A percentile compares a stretch with the other conserved stretches of the same genome.
Conservation (phyloP, 192 early-diverging fungal genomes). For the Mortierella antarctica region DNA sequence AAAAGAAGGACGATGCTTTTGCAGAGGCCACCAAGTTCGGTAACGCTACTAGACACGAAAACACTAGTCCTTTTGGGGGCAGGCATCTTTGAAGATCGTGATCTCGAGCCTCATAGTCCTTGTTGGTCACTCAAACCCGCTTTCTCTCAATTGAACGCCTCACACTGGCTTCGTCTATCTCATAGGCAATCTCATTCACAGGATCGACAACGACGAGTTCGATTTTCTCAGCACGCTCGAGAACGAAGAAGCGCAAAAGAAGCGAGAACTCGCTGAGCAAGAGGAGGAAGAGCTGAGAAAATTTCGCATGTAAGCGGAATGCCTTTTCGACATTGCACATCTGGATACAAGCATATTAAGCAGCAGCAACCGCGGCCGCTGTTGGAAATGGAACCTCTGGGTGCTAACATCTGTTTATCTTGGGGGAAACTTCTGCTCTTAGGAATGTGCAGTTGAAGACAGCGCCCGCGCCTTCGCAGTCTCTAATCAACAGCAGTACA, state of each 20-base stretch:
- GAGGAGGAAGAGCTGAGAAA: conserved; percentile 59
- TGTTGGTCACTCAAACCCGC: no score
- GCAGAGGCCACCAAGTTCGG: conserved; percentile 68
- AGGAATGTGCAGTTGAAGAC: conserved; percentile 26
- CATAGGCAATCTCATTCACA: conserved; percentile 70
- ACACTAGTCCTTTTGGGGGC: no score
- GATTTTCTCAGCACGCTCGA: conserved; percentile 73
- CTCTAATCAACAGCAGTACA: background rate
- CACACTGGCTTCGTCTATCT: background rate
- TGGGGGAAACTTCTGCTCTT: background rate
- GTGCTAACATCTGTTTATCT: background rate
- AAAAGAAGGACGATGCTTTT: conserved; percentile 70
- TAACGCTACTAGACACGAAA: conserved; percentile 2
- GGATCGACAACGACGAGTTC: conserved; percentile 74
- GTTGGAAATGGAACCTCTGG: background rate
- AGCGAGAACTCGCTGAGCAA: conserved; percentile 52
- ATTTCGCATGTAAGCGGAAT: conserved; percentile 59
- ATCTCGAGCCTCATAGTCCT: no score
- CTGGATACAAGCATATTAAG: background rate
- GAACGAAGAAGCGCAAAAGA: conserved; percentile 58
- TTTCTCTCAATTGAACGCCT: background rate
- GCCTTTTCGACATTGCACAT: background rate
- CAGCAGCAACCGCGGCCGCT: background rate
- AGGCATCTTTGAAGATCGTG: no score
- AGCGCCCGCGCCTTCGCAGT: conserved; percentile 1